phyloP scores from a whole-genome alignment of 495 filamentous ascomycete genomes.

The Podospora appendiculata region DNA sequence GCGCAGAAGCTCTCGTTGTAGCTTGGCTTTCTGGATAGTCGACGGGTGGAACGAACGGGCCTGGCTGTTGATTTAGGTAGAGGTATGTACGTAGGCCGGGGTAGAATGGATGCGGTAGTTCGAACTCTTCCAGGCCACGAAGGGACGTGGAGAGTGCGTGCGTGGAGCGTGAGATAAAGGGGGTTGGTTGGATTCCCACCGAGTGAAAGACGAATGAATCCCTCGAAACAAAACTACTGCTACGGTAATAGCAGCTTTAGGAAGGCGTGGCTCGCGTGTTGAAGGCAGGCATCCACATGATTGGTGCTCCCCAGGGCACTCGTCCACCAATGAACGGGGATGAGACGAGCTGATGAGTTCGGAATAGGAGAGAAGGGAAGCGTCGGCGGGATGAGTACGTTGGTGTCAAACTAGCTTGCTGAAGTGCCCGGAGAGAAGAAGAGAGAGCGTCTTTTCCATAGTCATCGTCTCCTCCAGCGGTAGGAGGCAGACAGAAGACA shows the following conservation, averaged over 20 bases:
- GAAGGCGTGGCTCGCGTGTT: conserved; percentile 27
- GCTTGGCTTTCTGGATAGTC: no score
- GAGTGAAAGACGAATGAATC: conserved; percentile 6
- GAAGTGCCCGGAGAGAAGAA: conserved; percentile 23
- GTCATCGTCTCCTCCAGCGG: conserved; percentile 29
- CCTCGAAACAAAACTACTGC: conserved; percentile 4
- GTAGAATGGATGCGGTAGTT: neutral
- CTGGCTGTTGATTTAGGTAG: no score
- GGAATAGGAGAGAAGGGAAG: conserved; percentile 21
- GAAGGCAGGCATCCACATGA: conserved; percentile 30
- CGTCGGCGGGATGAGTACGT: conserved; percentile 33
- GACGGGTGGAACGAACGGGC: no score
- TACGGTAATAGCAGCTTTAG: conserved; percentile 15
- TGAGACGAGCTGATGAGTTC: conserved; percentile 21
- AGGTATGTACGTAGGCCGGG: neutral
- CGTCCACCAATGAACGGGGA: conserved; percentile 32
- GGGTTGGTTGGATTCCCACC: conserved; percentile 8
- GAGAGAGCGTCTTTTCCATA: conserved; percentile 29
- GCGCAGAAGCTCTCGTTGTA: no score
- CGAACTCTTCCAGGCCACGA: neutral
- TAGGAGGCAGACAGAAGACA: conserved; percentile 22
- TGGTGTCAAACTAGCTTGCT: conserved; percentile 29
- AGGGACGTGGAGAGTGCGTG: neutral
- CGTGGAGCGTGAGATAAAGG: conserved; percentile 4
- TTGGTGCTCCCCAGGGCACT: conserved; percentile 26